Conservation (phyloP, 441 rosid species). For the Euphorbia celastroides region DNA sequence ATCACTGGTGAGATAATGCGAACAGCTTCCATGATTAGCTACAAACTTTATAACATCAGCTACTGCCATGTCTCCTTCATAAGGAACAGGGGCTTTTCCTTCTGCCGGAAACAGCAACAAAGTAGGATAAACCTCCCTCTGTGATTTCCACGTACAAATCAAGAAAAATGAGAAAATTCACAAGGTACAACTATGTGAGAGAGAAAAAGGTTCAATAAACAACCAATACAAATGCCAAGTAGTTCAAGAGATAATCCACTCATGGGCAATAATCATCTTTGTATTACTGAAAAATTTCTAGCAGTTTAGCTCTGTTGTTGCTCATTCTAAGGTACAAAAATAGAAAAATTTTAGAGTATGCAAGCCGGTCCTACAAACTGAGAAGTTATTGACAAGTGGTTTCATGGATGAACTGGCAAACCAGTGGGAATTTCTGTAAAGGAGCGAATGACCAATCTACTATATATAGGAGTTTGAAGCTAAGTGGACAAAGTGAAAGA, state of each 20-base stretch:
- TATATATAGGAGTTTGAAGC: neutral
- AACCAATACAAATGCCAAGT: neutral
- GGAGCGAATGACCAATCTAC: neutral
- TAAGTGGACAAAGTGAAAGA: neutral
- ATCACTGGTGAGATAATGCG: constrained; percentile 43
- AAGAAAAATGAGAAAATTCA: constrained; percentile 4
- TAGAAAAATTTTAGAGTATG: neutral
- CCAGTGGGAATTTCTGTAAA: neutral
- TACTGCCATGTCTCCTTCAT: constrained; percentile 67
- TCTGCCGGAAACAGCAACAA: constrained; percentile 82
- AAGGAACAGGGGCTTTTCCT: constrained; percentile 47
- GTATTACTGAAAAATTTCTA: neutral
- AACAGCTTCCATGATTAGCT: constrained; percentile 54
- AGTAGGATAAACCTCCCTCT: constrained; percentile 87
- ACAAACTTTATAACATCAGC: constrained; percentile 67
- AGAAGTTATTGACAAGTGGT: neutral
- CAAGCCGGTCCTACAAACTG: neutral
- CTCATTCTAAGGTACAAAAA: neutral
- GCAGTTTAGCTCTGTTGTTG: neutral
- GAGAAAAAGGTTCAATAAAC: neutral
- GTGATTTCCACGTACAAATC: constrained; percentile 25
- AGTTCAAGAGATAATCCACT: neutral
- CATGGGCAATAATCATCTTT: neutral
- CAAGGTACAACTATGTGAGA: neutral
- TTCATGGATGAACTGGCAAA: neutral